Evolutionary conservation across 805 yeast genomes (phyloP), one percentile per base, ranked within the genome.

Genomic region (Tetrapisispora phaffii): DNA sequence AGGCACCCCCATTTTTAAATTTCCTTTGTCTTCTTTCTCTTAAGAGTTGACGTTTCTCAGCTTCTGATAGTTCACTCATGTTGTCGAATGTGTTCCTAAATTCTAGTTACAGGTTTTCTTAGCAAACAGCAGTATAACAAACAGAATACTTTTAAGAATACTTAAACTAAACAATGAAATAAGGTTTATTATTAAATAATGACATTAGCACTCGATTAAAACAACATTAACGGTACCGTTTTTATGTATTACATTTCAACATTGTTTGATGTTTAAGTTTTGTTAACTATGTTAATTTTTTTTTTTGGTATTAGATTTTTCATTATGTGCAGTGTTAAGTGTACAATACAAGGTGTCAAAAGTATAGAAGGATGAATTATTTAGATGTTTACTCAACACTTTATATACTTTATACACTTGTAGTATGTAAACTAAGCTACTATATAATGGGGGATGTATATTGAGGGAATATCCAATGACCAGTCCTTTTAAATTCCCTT

Each of bases 1-100:
- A 56, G 19, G 79, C 82, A 39, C 73, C 73, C 4, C 81, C 80
- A 50, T 71, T 69, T 42, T 68, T 63, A 68, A 80, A 71, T 57
- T 79, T 80, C 49, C 82, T 80, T 37, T 76, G 80, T 56, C 87
- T 71, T 57, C 83, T 72, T 56, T 81, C 85, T 47, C 85, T 70
- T 38, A 80, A 60, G 20, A 79, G 53, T 44, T 68, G 68, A 55
- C 79, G 74, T 62, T 74, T 78, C 51, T 80, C 85, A 34, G 77
- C 79, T 7, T 76, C 80, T 29, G 71, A 62, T 24, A 74, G 26
- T 31, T 63, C 70, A 42, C 72, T 61, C 77, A 73, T 72, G 7
- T 7, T n/a, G 20, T 16, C 7, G 13, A 6, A 28, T 9, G 31
- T 9, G 10, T 28, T 28, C 31, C 13, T n/a, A 10, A 28, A n/a